Evolutionary conservation across 2,329 filamentous ascomycete genomes (phyloP).

Genomic region (Berkeleyomyces rouxiae): DNA sequence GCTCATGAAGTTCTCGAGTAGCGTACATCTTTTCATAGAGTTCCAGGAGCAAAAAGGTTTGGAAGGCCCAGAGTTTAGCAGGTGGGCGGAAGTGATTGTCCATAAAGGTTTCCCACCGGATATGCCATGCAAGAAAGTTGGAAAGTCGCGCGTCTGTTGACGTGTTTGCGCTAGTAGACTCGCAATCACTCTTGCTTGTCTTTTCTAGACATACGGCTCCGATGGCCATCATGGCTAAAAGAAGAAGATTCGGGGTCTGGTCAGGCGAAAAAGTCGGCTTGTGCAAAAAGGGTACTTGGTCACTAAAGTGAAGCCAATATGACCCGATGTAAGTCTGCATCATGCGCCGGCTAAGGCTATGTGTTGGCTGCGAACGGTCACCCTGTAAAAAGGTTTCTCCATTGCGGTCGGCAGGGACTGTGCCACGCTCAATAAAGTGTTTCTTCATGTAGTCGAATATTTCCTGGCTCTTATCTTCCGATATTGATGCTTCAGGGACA

Average conservation of each 20-base stretch:
- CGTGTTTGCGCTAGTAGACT: conserved; percentile 39
- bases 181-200: conserved; percentile 52
- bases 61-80: conserved; percentile 91
- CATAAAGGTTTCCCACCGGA: conserved; percentile 94
- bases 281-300: conserved; percentile 86
- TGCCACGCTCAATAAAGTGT: conserved; percentile 64
- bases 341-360: conserved; percentile 73
- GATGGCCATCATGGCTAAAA: conserved; percentile 82
- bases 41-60: conserved; percentile 74
- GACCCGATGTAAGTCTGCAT: conserved; percentile 89
- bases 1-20: conserved; percentile 76
- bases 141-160: conserved; percentile 55
- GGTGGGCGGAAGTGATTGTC: conserved; percentile 78
- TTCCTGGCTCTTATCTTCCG: conserved; percentile 73
- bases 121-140: conserved; percentile 79
- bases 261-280: conserved; percentile 86
- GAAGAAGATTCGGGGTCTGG: conserved; percentile 64
- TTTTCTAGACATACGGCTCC: conserved; percentile 82
- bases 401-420: conserved; percentile 27
- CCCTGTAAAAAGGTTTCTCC: conserved; percentile 40
- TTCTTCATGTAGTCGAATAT: conserved; percentile 66
- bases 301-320: conserved; percentile 90
- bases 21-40: conserved; percentile 98
- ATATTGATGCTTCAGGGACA: conserved; percentile 63
- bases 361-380: conserved; percentile 46